A percentile compares a stretch with the other conserved stretches of the same genome.
Evolutionary conservation across 441 rosid species (phyloP).

Genomic region (Pelargonium fulgidum): DNA sequence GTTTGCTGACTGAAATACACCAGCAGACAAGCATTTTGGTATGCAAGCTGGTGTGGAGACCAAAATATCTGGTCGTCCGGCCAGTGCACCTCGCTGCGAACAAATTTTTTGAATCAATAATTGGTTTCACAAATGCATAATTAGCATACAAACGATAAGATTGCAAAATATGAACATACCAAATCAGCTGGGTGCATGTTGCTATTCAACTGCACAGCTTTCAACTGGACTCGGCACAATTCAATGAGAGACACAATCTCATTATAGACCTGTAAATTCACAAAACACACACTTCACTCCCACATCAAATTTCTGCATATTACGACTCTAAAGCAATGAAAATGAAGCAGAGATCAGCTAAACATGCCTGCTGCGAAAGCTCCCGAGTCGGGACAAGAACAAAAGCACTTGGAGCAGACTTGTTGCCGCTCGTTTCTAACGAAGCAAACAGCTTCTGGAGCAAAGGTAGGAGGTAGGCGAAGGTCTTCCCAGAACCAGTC

Average conservation of each 20-base stretch:
- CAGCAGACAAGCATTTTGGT: constrained; percentile 67
- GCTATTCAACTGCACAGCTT: constrained; percentile 63
- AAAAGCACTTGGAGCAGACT: constrained; percentile 65
- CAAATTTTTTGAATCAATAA: neutral
- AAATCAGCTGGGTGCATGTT: constrained; percentile 65
- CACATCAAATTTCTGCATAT: neutral
- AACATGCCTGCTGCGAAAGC: constrained; percentile 65
- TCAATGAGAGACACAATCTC: constrained; percentile 62
- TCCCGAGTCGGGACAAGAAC: constrained; percentile 82
- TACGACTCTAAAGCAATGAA: neutral
- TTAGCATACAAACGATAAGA: neutral
- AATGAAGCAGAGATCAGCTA: neutral
- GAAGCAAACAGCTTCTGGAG: constrained; percentile 65
- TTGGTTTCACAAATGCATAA: neutral
- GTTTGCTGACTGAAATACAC: constrained; percentile 49
- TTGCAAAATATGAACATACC: constrained; percentile 38
- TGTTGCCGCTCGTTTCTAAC: constrained; percentile 35
- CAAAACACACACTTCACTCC: constrained; percentile 1
- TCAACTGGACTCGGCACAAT: constrained; percentile 67
- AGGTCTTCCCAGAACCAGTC: constrained; percentile 86
- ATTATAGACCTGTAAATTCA: constrained; percentile 42
- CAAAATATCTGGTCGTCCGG: constrained; percentile 67
- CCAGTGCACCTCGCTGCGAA: constrained; percentile 67
- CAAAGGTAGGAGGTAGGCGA: constrained; percentile 76
- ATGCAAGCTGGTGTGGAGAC: constrained; percentile 83